phyloP scores from a whole-genome alignment of 768 basidiomycete species.

The Boletus eberwhitei region DNA sequence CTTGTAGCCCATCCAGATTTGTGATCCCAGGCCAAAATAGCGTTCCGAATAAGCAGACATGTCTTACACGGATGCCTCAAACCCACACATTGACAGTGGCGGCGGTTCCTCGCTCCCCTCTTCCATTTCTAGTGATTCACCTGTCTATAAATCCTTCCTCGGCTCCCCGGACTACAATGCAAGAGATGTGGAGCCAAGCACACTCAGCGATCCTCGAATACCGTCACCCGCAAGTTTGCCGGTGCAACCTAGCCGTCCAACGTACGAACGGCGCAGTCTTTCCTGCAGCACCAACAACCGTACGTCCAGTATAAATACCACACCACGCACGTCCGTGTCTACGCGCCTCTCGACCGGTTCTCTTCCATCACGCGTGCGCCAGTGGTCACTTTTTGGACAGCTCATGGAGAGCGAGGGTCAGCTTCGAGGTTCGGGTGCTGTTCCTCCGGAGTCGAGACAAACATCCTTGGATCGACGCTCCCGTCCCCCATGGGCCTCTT shows the following conservation, averaged over 20 bases:
- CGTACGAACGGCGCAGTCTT: slow-evolving; percentile 7
- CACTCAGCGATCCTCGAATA: slow-evolving; percentile 11
- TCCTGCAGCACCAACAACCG: slow-evolving; percentile 2
- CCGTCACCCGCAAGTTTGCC: slow-evolving; percentile 14
- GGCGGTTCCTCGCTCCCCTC: slow-evolving; percentile 88
- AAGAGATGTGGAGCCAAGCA: slow-evolving; percentile 11
- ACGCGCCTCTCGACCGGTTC: slow-evolving; percentile 3
- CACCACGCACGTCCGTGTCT: slow-evolving; percentile 15
- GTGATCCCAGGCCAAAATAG: neutral
- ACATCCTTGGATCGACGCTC: neutral
- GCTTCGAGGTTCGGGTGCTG: slow-evolving; percentile 15
- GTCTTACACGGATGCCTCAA: slow-evolving; percentile 53
- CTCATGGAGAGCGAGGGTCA: slow-evolving; percentile 66
- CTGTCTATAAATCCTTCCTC: slow-evolving; percentile 9
- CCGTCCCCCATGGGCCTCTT: neutral
- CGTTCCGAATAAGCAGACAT: slow-evolving; percentile 2
- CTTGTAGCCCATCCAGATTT: neutral
- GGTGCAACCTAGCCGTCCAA: neutral
- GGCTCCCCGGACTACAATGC: slow-evolving; percentile 28
- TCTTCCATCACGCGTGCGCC: slow-evolving; percentile 24
- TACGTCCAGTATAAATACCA: slow-evolving; percentile 7
- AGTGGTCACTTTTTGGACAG: slow-evolving; percentile 70
- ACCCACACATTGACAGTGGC: slow-evolving; percentile 51
- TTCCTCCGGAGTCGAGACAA: slow-evolving; percentile 2
- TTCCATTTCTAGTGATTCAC: slow-evolving; percentile 17